Evolutionary conservation across 129 eudicot species (phyloP), one percentile per base, ranked within the genome.

Genomic region (Ambrosia trifida): DNA sequence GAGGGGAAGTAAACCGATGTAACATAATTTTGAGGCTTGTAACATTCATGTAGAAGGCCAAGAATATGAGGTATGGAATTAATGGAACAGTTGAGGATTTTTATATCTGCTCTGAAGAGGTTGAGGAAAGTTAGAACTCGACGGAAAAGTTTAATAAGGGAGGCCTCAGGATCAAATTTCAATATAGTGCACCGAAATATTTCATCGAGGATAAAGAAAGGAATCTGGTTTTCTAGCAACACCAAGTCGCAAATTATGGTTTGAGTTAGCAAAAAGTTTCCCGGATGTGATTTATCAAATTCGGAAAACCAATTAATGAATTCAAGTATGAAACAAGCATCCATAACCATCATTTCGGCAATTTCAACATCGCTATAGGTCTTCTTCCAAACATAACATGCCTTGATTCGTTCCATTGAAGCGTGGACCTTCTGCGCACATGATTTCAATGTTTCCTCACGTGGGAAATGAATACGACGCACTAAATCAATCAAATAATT

Each of bases 101-200:
- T 56, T 56, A 56, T 3, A 4, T 56, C 14, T 2, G n/a, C n/a
- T 20, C 0, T 3, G 20, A 56, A 24, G 7, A 56, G 4, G 2
- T 20, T 56, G 13, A 20, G 2, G 24, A 0, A 0, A 24, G 5
- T 1, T 24, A 56, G 0, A 20, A 24, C 1, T 11, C 7, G 35
- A 20, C 5, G 1, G 36, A 24, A 1, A 24, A 24, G 14, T 10
- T 20, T 2, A 11, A 56, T 2, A 24, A 56, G 62, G n/a, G 62
- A 56, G 33, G 62, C 5, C 7, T 20, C 30, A 2, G 35, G 62
- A 8, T 10, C 3, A 54, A 54, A 54, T 54, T 56, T 56, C n/a
- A 41, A 17, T 7, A 73, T 19, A 2, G 77, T 73, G 77, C 67
- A 51, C 4, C 47, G 30, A 43, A 61, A 73, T 12, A 73, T 60